These are phyloP conservation scores for Noccaea bulbosa DNA, from an alignment of 345 rosid species.

Conservation along the genomic window DNA sequence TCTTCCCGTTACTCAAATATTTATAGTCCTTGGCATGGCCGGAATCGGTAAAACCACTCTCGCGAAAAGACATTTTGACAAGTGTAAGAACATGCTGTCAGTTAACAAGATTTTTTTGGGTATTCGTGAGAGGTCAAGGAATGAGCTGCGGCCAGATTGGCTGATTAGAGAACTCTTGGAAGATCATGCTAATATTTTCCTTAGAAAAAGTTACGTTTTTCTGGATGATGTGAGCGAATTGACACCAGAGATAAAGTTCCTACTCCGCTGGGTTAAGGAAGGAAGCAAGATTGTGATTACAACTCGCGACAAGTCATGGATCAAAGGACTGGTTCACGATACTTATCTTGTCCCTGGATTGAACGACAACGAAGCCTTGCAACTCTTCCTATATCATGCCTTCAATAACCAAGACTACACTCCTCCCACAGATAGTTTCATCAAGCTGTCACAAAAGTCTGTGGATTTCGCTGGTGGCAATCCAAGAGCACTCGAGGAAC, in stretches of 20 bases:
- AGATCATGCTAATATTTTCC: background rate
- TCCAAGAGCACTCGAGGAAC: conserved; percentile 41
- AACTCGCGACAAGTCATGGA: conserved; percentile 22
- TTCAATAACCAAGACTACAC: background rate
- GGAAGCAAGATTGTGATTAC: conserved; percentile 39
- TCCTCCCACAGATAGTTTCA: conserved; percentile 11
- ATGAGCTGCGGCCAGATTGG: background rate
- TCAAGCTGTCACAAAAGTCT: background rate
- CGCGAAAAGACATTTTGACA: background rate
- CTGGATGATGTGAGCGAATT: conserved; percentile 10
- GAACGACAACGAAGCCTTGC: conserved; percentile 3
- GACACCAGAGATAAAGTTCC: conserved; percentile 7
- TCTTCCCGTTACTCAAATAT: background rate
- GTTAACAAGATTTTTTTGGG: background rate
- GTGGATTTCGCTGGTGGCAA: conserved; percentile 36
- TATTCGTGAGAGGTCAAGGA: background rate
- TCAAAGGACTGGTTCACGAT: background rate
- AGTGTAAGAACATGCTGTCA: background rate
- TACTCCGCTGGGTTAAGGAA: background rate
- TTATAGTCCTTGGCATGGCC: conserved; percentile 6
- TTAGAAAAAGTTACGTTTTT: background rate
- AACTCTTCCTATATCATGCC: conserved; percentile 23
- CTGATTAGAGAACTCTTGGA: background rate
- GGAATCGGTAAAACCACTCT: conserved; percentile 26
- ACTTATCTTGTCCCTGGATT: conserved; percentile 7